Conservation (phyloP, 495 filamentous ascomycete species). For the Talaromyces liani region DNA sequence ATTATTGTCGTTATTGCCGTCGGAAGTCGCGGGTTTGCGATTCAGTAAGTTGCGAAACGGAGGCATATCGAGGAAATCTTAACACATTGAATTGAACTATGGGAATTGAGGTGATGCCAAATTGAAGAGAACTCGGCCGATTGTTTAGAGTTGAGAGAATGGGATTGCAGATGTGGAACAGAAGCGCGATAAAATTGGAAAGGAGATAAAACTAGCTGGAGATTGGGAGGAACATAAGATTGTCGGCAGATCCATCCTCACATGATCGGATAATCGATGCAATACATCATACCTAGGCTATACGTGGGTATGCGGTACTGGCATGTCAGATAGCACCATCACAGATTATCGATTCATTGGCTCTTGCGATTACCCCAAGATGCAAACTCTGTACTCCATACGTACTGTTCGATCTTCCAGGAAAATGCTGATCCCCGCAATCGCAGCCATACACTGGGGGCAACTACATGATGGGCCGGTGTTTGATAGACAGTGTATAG, state of each 20-base stretch:
- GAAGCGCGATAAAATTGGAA: neutral
- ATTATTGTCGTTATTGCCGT: conserved; percentile 29
- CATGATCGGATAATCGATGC: neutral
- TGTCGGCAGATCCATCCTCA: conserved; percentile 2
- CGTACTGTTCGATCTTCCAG: neutral
- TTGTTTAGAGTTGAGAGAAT: neutral
- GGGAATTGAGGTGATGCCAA: neutral
- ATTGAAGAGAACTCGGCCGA: neutral
- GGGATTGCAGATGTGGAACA: neutral
- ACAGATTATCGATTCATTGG: neutral
- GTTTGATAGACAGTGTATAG: no score
- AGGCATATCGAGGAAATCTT: conserved; percentile 45
- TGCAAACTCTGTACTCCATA: neutral
- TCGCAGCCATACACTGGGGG: neutral
- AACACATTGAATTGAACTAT: neutral
- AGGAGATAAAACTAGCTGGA: neutral
- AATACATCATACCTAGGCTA: conserved; percentile 1
- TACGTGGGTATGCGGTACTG: neutral
- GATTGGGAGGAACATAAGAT: neutral
- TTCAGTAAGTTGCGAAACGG: conserved; percentile 69
- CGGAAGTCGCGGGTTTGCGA: conserved; percentile 45
- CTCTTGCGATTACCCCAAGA: neutral
- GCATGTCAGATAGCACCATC: neutral
- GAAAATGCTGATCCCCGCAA: neutral
- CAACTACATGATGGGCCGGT: neutral